Conservation (phyloP, 1,284 basidiomycete species). For the Cyathus pygmaeus region DNA sequence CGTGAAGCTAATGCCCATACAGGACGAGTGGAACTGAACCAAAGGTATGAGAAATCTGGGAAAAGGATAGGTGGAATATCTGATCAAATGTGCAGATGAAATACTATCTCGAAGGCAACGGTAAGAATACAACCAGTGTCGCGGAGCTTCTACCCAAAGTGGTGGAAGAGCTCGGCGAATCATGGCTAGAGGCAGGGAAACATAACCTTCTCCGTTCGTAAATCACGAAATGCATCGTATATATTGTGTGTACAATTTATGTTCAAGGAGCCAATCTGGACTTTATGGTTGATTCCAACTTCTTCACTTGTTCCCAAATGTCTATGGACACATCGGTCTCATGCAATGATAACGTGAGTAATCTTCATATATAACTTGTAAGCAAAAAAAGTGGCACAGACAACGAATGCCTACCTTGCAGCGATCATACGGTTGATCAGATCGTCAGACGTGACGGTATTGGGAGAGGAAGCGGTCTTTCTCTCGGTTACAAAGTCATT, state of each 20-base stretch:
- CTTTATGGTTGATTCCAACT: slow-evolving; percentile 41
- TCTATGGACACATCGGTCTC: slow-evolving; percentile 53
- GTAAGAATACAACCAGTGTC: slow-evolving; percentile 57
- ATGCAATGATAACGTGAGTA: slow-evolving; percentile 61
- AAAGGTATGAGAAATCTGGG: slow-evolving; percentile 60
- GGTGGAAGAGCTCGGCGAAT: slow-evolving; percentile 65
- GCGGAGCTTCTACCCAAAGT: slow-evolving; percentile 59
- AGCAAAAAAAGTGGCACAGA: slow-evolving; percentile 5
- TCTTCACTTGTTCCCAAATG: slow-evolving; percentile 60
- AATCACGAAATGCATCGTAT: too few species aligned
- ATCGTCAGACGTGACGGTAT: slow-evolving; percentile 62
- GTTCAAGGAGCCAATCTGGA: too few species aligned
- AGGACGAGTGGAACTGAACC: slow-evolving; percentile 91
- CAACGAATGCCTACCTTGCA: slow-evolving; percentile 59
- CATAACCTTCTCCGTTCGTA: slow-evolving; percentile 61
- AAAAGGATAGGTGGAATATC: too few species aligned
- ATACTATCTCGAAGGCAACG: slow-evolving; percentile 83
- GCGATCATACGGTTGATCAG: slow-evolving; percentile 71
- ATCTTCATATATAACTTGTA: slow-evolving; percentile 37
- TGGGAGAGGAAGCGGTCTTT: slow-evolving; percentile 38
- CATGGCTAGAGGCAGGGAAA: slow-evolving; percentile 74
- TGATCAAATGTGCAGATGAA: slow-evolving; percentile 66
- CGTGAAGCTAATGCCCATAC: slow-evolving; percentile 2
- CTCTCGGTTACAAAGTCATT: slow-evolving; percentile 76
- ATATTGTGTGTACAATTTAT: neutral